These are phyloP conservation scores for Ophiostoma tasmaniense DNA, from an alignment of 2,329 filamentous ascomycete genomes.

Conservation along the genomic window DNA sequence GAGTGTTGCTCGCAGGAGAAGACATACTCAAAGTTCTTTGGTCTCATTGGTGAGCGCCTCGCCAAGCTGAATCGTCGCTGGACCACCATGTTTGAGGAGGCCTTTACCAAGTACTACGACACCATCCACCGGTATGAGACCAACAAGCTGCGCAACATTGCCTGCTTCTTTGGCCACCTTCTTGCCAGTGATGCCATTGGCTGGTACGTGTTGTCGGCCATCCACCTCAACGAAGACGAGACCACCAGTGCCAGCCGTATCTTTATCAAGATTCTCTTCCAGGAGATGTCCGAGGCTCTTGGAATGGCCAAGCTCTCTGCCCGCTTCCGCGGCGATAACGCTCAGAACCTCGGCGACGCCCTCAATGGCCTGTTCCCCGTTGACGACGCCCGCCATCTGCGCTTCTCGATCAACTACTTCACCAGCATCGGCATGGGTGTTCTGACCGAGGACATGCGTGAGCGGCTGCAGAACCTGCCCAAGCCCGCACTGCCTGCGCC, in stretches of 20 bases:
- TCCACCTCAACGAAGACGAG: conserved; percentile 92
- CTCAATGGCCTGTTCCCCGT: conserved; percentile 82
- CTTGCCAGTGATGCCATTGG: conserved; percentile 80
- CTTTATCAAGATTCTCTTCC: conserved; percentile 96
- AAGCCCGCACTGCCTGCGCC: conserved; percentile 70
- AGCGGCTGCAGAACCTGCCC: conserved; percentile 79
- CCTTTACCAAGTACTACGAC: conserved; percentile 89
- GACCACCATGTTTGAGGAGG: conserved; percentile 84
- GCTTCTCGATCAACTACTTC: conserved; percentile 99
- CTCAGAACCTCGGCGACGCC: conserved; percentile 52
- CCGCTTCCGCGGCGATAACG: conserved; percentile 61
- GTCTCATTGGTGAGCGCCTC: conserved; percentile 87
- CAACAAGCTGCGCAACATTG: conserved; percentile 89
- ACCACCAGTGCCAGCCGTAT: conserved; percentile 95
- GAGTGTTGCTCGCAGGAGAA: conserved; percentile 95
- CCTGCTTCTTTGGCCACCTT: conserved; percentile 87
- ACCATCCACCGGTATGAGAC: conserved; percentile 97
- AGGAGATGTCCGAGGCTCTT: conserved; percentile 79
- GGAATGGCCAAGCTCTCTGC: conserved; percentile 73
- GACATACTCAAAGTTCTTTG: conserved; percentile 96
- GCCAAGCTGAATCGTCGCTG: conserved; percentile 93
- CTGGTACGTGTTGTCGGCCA: conserved; percentile 78
- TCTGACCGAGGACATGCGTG: conserved; percentile 90
- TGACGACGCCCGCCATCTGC: conserved; percentile 80
- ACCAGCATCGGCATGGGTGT: conserved; percentile 94